Evolutionary conservation across 805 yeast genomes (phyloP).

Genomic region (Barnettozyma siamensis): DNA sequence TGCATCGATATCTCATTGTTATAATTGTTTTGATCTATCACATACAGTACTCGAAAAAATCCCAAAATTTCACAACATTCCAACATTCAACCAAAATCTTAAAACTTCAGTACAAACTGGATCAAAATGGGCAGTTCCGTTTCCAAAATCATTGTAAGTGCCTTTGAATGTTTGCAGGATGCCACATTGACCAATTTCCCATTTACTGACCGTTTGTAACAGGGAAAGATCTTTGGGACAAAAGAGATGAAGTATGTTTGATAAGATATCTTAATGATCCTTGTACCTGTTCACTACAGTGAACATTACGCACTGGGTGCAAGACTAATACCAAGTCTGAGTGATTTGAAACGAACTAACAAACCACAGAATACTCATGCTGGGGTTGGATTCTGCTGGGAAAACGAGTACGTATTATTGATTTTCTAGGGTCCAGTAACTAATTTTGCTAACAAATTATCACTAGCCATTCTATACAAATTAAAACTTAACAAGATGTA

Average conservation of each 20-base stretch:
- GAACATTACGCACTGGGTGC: no score
- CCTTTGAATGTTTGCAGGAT: not conserved
- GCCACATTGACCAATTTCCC: not conserved
- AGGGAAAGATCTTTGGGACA: conserved; percentile 44
- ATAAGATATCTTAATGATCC: no score
- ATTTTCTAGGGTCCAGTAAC: not conserved
- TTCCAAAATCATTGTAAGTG: conserved; percentile 28
- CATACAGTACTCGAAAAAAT: no score
- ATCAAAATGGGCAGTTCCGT: conserved; percentile 29
- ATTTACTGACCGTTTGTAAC: conserved; percentile 1
- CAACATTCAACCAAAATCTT: not conserved
- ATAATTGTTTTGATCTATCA: no score
- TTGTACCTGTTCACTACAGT: no score
- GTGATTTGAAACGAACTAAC: not conserved
- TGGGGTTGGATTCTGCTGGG: conserved; percentile 91
- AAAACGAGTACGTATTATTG: conserved; percentile 44
- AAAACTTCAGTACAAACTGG: not conserved
- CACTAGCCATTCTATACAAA: conserved; percentile 63
- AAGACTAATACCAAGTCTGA: no score
- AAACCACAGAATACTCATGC: conserved; percentile 60
- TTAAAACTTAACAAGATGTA: conserved; percentile 65
- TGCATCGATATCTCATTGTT: no score
- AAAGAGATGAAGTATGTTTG: conserved; percentile 42
- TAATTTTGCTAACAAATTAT: conserved; percentile 8
- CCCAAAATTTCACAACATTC: not conserved